Conservation (phyloP, 495 filamentous ascomycete genomes). For the Podospora anserina region DNA sequence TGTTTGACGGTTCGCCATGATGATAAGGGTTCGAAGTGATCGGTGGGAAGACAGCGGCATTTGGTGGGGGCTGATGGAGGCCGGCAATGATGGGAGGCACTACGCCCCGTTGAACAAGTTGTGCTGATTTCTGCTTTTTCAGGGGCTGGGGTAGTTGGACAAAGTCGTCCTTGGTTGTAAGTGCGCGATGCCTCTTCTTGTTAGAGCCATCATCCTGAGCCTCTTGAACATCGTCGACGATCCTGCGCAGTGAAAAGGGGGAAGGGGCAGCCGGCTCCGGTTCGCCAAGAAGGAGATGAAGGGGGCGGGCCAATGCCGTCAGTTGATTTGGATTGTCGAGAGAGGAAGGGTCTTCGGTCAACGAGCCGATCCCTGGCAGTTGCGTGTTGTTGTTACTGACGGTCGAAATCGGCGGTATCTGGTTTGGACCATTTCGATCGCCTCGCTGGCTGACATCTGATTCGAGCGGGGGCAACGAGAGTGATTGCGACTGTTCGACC, state of each 20-base stretch:
- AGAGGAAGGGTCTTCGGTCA: conserved; percentile 17
- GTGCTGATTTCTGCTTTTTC: conserved; percentile 54
- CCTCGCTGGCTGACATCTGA: conserved; percentile 39
- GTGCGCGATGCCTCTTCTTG: conserved; percentile 47
- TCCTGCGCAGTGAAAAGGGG: conserved; percentile 44
- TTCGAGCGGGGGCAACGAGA: conserved; percentile 47
- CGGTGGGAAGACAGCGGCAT: conserved; percentile 68
- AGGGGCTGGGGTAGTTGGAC: conserved; percentile 55
- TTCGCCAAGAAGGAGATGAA: conserved; percentile 32
- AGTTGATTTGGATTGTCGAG: conserved; percentile 18
- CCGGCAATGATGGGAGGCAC: conserved; percentile 66
- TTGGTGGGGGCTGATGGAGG: conserved; percentile 72
- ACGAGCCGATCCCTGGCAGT: conserved; percentile 11
- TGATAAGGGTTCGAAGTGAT: conserved; percentile 57
- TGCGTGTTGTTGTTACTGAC: conserved; percentile 32
- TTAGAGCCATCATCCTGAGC: conserved; percentile 32
- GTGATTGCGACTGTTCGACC: conserved; percentile 23
- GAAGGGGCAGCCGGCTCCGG: conserved; percentile 33
- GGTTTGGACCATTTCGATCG: conserved; percentile 35
- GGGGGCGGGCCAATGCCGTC: conserved; percentile 23
- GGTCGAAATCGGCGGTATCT: conserved; percentile 36
- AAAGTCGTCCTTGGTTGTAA: conserved; percentile 51
- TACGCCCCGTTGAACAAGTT: conserved; percentile 44
- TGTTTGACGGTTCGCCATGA: conserved; percentile 25
- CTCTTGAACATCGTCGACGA: conserved; percentile 42